Conservation (phyloP, 192 early-diverging fungal genomes). For the Dissophora ornata region DNA sequence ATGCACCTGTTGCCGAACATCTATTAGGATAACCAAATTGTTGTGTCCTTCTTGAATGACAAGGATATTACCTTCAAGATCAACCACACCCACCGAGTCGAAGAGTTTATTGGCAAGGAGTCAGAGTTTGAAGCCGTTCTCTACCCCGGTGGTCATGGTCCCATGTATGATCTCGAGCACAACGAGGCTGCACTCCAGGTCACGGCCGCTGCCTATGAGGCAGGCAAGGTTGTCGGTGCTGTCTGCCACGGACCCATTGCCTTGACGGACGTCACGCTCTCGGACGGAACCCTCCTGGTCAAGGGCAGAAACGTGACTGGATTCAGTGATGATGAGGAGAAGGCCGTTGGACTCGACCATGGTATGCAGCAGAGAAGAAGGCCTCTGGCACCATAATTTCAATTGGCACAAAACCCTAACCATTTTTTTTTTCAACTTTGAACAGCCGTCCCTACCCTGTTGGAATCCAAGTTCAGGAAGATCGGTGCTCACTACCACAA, state of each 20-base stretch:
- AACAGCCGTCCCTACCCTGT: conserved; percentile 25
- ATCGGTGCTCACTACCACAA: conserved; percentile 69
- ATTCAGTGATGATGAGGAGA: conserved; percentile 78
- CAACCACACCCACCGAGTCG: conserved; percentile 58
- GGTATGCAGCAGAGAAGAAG: conserved; percentile 9
- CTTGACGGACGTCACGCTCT: conserved; percentile 69
- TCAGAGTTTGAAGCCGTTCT: conserved; percentile 60
- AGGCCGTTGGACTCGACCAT: conserved; percentile 53
- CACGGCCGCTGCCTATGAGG: conserved; percentile 59
- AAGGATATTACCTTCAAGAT: conserved; percentile 35
- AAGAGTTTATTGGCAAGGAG: conserved; percentile 49
- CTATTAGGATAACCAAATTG: conserved; percentile 45
- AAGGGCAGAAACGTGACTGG: conserved; percentile 76
- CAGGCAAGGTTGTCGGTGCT: conserved; percentile 60
- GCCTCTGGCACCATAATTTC: too few species aligned
- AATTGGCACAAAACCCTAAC: too few species aligned
- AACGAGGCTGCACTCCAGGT: conserved; percentile 56
- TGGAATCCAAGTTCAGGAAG: conserved; percentile 46
- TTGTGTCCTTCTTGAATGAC: conserved; percentile 54
- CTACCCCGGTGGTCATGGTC: conserved; percentile 70
- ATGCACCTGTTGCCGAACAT: too few species aligned
- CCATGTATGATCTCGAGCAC: conserved; percentile 65
- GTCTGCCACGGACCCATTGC: conserved; percentile 78
- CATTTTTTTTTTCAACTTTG: conserved; percentile 13
- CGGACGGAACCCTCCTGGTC: conserved; percentile 68